Percentiles rank a stretch among this genome's conserved stretches.
These are phyloP conservation scores for Austroboletus olivaceoglutinosus DNA, from an alignment of 1,284 basidiomycete genomes.

Conservation along the genomic window DNA sequence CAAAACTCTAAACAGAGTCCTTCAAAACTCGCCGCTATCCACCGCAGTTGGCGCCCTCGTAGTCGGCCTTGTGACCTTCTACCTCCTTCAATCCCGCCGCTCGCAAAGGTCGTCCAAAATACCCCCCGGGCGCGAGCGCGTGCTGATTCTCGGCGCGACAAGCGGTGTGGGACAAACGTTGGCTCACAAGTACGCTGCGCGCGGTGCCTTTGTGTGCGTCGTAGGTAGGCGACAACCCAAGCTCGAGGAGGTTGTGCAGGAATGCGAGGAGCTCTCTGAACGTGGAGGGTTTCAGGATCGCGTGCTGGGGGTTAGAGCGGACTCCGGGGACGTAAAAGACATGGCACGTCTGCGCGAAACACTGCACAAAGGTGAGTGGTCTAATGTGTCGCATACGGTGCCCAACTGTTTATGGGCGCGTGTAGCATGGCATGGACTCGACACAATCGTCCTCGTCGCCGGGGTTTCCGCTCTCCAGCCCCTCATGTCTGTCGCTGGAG, in stretches of 20 bases:
- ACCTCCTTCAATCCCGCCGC: conserved; percentile 14
- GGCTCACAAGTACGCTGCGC: conserved; percentile 68
- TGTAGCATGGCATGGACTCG: conserved; percentile 78
- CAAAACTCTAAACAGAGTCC: conserved; percentile 4
- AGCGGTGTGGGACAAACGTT: conserved; percentile 80
- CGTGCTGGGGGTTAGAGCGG: conserved; percentile 50
- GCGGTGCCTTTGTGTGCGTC: conserved; percentile 76
- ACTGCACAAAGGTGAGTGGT: conserved; percentile 51
- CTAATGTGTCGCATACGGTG: not conserved
- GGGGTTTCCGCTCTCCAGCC: conserved; percentile 85
- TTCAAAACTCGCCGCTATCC: conserved; percentile 11
- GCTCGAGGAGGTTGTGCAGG: conserved; percentile 58
- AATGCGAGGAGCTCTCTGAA: conserved; percentile 47
- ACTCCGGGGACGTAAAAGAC: conserved; percentile 68
- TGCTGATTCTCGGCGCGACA: conserved; percentile 79
- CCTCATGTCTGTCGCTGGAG: conserved; percentile 70
- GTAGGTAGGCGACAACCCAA: conserved; percentile 66
- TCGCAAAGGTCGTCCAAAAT: conserved; percentile 16
- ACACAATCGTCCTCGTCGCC: conserved; percentile 82
- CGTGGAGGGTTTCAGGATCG: conserved; percentile 24
- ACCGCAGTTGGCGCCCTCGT: conserved; percentile 8
- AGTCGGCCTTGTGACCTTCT: conserved; percentile 15
- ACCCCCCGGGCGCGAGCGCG: conserved; percentile 52
- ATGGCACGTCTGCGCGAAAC: conserved; percentile 61
- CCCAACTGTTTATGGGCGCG: not conserved